Percentiles rank a stretch among this genome's conserved stretches.
Evolutionary conservation across 208 protist species (phyloP).

Genomic region (Acanthamoeba lenticulata): DNA sequence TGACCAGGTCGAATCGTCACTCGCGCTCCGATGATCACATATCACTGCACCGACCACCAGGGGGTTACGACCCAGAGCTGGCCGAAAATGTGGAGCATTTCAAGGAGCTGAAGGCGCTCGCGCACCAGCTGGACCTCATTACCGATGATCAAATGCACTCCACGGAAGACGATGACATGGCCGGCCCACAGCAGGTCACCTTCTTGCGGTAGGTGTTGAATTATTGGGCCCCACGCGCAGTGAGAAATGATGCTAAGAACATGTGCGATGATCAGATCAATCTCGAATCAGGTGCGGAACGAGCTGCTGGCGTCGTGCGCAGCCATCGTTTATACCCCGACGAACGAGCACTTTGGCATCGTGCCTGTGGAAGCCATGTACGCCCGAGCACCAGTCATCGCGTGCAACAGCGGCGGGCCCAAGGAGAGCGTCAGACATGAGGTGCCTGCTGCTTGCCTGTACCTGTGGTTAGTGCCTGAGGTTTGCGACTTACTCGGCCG

Average conservation of each 20-base stretch:
- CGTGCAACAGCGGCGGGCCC: conserved; percentile 93
- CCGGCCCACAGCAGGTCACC: background rate
- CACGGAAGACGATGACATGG: background rate
- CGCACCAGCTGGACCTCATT: conserved; percentile 64
- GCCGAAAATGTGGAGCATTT: conserved; percentile 86
- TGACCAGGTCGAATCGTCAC: too few species aligned
- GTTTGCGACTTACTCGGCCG: too few species aligned
- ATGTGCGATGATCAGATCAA: conserved; percentile 89
- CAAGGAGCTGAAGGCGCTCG: conserved; percentile 86
- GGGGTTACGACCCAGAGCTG: conserved; percentile 29
- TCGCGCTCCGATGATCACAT: too few species aligned
- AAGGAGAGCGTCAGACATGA: conserved; percentile 90
- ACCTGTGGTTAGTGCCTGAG: background rate
- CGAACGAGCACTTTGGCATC: conserved; percentile 96
- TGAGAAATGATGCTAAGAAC: too few species aligned
- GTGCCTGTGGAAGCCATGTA: conserved; percentile 89
- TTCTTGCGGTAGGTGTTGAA: conserved; percentile 39
- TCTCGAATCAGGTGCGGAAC: conserved; percentile 87
- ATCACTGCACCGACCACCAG: too few species aligned
- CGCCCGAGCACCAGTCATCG: conserved; percentile 87
- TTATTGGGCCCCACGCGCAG: too few species aligned
- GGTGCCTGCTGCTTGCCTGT: too few species aligned
- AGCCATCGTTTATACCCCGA: conserved; percentile 94
- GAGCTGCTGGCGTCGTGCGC: conserved; percentile 87
- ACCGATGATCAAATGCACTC: background rate